These are phyloP conservation scores for Lactarius psammicola DNA, from an alignment of 768 basidiomycete genomes.

Conservation along the genomic window DNA sequence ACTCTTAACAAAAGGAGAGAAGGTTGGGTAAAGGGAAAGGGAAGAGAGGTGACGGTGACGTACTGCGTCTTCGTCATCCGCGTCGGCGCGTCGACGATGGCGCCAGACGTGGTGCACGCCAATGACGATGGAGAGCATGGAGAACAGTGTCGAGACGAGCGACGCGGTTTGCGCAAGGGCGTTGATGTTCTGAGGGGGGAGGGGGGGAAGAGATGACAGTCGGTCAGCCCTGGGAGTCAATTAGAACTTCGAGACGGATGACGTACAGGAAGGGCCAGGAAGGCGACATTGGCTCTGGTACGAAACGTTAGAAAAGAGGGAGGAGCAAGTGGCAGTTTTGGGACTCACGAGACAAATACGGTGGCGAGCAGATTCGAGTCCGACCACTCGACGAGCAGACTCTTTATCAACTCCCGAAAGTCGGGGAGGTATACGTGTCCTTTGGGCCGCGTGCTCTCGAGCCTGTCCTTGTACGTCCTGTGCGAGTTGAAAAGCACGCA, in stretches of 20 bases:
- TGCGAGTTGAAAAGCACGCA: conserved; percentile 13
- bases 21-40: too few species aligned
- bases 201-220: too few species aligned
- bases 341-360: conserved; percentile 18
- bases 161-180: conserved; percentile 16
- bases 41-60: not conserved
- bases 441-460: conserved; percentile 12
- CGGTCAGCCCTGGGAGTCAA: not conserved
- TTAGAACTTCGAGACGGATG: not conserved
- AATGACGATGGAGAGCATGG: conserved; percentile 26
- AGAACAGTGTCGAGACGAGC: conserved; percentile 28
- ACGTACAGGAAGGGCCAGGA: conserved; percentile 10
- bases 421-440: conserved; percentile 17
- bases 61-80: conserved; percentile 21
- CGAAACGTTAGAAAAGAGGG: too few species aligned
- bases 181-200: not conserved
- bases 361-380: conserved; percentile 19
- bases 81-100: conserved; percentile 28
- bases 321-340: not conserved
- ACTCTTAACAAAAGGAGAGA: not conserved
- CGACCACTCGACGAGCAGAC: conserved; percentile 20
- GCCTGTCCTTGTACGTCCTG: conserved; percentile 10
- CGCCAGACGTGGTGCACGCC: conserved; percentile 33
- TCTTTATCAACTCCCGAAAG: conserved; percentile 5
- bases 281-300: conserved; percentile 15